phyloP scores from a whole-genome alignment of 768 basidiomycete genomes.

The Brasilioporus rufonigricans region DNA sequence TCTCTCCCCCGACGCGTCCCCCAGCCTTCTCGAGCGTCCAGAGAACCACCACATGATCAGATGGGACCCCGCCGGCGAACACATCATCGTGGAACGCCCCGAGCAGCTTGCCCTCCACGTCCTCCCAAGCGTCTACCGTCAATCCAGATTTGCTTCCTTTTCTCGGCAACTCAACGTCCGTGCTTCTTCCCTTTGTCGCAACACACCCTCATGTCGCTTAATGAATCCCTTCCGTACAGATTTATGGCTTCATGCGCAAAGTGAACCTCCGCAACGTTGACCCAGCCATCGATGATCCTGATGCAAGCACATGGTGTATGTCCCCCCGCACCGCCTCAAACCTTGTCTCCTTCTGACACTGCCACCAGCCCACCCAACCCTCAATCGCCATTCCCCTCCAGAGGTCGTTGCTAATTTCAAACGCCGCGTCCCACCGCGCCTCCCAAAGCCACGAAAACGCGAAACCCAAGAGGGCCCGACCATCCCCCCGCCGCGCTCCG shows the following conservation, averaged over 20 bases:
- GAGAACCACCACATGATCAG: slow-evolving; percentile 98
- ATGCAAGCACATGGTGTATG: slow-evolving; percentile 97
- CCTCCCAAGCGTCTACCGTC: slow-evolving; percentile 90
- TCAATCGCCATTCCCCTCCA: slow-evolving; percentile 86
- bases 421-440: slow-evolving; percentile 89
- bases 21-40: slow-evolving; percentile 81
- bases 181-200: slow-evolving; percentile 34
- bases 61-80: slow-evolving; percentile 91
- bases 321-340: slow-evolving; percentile 25
- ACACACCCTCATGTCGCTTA: slow-evolving; percentile 22
- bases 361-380: slow-evolving; percentile 77
- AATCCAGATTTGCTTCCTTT: slow-evolving; percentile 96
- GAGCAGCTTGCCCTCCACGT: slow-evolving; percentile 93
- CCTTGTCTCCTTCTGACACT: slow-evolving; percentile 21
- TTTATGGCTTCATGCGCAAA: slow-evolving; percentile 98
- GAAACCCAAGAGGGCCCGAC: slow-evolving; percentile 65
- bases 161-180: slow-evolving; percentile 94
- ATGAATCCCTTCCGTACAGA: slow-evolving; percentile 48
- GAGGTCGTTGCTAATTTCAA: slow-evolving; percentile 94
- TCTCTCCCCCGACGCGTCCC: slow-evolving; percentile 20
- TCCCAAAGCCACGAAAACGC: slow-evolving; percentile 83
- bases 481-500: slow-evolving; percentile 75
- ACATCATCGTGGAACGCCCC: slow-evolving; percentile 93
- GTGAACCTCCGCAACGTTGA: slow-evolving; percentile 95
- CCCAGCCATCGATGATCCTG: slow-evolving; percentile 92